Evolutionary conservation across 2,329 filamentous ascomycete genomes (phyloP), one percentile per base, ranked within the genome.

Genomic region (Cordyceps pruinosa): DNA sequence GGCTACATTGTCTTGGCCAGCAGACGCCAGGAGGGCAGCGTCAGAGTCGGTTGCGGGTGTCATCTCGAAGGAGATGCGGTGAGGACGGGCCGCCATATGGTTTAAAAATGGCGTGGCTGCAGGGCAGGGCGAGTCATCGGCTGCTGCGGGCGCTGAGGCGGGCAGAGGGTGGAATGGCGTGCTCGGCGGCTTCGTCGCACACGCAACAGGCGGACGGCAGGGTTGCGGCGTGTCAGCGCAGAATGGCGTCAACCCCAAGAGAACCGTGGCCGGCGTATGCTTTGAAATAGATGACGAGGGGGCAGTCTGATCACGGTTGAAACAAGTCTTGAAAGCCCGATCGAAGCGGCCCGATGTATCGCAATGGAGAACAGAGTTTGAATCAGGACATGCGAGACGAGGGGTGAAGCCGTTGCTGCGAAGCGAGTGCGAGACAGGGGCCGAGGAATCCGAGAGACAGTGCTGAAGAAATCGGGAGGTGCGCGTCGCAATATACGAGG

Each of bases 81-180:
- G 44, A 45, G 50, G 32, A 39, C 37, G 30, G 51, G 52, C 45
- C 26, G 57, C 39, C 45, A 56, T 45, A n/a, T 26, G 21, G 10
- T 46, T 51, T 59, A 59, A 44, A 35, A 39, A 46, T 49, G 46
- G 57, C 57, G 39, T 32, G 30, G 51, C 37, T 49, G 57, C 57
- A 41, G 41, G 8, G 39, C 39, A 57, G 50, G 45, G 46, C 58
- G 35, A 53, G 26, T 30, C 52, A 49, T 48, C 52, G 48, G 58
- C 55, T 34, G 52, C 51, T 34, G 41, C 46, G 28, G 44, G 52
- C 15, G 47, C 52, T 57, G 58, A 59, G 58, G 53, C 42, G 28
- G 39, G 34, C 34, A 17, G 23, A 50, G 47, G 53, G 34, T 34
- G 17, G 48, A 34, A 59, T 59, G 58, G 58, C 58, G 58, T 59